Conservation (phyloP, 805 yeast species). For the Yamadazyma sp. region DNA sequence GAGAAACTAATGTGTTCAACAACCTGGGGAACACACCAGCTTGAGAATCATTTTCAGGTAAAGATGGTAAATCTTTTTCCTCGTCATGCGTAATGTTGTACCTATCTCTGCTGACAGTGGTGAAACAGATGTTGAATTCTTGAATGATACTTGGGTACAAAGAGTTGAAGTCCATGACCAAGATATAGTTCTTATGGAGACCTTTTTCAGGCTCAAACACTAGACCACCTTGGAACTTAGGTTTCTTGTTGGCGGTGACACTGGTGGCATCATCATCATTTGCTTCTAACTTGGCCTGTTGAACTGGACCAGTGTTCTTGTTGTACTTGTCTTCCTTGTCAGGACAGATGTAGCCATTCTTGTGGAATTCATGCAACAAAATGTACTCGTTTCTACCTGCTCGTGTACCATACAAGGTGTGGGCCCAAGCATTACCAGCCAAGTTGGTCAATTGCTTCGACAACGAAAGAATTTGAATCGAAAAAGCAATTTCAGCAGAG, state of each 20-base stretch:
- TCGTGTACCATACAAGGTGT: constrained; percentile 90
- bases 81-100: constrained; percentile 42
- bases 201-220: constrained; percentile 98
- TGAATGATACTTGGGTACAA: constrained; percentile 96
- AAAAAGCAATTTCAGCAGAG: constrained; percentile 75
- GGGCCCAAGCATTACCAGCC: constrained; percentile 98
- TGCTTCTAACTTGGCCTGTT: constrained; percentile 32
- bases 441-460: constrained; percentile 88
- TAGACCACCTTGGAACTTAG: constrained; percentile 87
- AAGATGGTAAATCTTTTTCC: constrained; percentile 64
- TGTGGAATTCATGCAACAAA: constrained; percentile 85
- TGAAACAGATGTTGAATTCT: constrained; percentile 95
- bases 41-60: constrained; percentile 56
- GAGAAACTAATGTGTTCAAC: constrained; percentile 76
- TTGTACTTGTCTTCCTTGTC: constrained; percentile 62
- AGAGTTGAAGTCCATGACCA: constrained; percentile 98
- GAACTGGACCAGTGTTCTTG: constrained; percentile 36
- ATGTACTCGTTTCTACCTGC: constrained; percentile 95
- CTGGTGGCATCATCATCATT: constrained; percentile 46
- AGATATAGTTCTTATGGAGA: constrained; percentile 77
- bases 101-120: constrained; percentile 79
- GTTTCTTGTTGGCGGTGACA: constrained; percentile 57
- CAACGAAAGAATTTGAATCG: constrained; percentile 80
- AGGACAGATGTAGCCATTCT: constrained; percentile 80
- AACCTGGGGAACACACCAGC: constrained; percentile 88